These are phyloP conservation scores for Neofusicoccum ribis DNA, from an alignment of 2,329 filamentous ascomycete species.

Conservation along the genomic window DNA sequence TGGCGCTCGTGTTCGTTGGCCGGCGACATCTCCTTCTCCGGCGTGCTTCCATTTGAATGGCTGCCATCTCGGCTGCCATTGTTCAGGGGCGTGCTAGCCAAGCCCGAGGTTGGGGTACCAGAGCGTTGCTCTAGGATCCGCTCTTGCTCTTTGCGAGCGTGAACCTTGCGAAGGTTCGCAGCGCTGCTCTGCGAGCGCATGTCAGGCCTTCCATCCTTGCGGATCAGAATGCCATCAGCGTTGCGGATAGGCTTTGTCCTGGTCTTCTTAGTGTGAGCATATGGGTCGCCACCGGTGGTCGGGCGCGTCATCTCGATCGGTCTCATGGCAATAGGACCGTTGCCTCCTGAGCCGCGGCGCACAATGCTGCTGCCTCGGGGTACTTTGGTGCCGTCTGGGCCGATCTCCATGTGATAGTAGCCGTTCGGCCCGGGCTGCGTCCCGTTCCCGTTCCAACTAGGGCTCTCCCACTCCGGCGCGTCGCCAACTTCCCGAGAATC, in stretches of 20 bases:
- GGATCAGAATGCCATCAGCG: conserved; percentile 51
- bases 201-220: conserved; percentile 53
- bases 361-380: conserved; percentile 28
- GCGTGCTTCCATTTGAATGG: not conserved
- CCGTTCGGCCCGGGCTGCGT: conserved; percentile 40
- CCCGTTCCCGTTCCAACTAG: conserved; percentile 39
- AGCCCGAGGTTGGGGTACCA: conserved; percentile 26
- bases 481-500: conserved; percentile 29
- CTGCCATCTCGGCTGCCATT: not conserved
- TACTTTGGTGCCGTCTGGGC: conserved; percentile 25
- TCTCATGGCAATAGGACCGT: conserved; percentile 21
- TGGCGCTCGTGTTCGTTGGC: conserved; percentile 33
- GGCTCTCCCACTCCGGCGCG: conserved; percentile 45
- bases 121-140: conserved; percentile 11
- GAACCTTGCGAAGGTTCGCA: conserved; percentile 53
- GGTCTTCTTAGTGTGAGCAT: conserved; percentile 48
- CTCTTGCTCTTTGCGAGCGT: conserved; percentile 47
- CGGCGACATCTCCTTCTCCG: conserved; percentile 18
- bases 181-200: conserved; percentile 54
- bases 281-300: conserved; percentile 33
- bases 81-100: conserved; percentile 23
- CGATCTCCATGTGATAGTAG: conserved; percentile 32
- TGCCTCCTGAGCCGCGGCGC: conserved; percentile 37
- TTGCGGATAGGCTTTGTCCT: conserved; percentile 53
- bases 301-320: conserved; percentile 24